Base-by-base conservation (phyloP, 352 stramenopile genomes). In the Pythium aphanidermatum region DNA sequence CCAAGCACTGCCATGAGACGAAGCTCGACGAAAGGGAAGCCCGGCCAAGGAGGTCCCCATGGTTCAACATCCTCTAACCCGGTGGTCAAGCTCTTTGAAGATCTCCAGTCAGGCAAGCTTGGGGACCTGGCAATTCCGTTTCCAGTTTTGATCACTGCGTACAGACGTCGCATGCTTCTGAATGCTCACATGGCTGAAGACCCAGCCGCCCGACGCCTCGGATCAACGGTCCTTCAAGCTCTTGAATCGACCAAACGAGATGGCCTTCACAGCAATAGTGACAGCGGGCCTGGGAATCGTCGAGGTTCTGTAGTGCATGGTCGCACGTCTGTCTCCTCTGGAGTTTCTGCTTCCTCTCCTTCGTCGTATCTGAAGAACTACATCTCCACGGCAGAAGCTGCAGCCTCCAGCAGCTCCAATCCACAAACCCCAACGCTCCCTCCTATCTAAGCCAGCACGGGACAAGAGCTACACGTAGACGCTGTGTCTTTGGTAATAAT, bases 121-220 rank as follows among this genome's bases (percentile, higher is more conserved):
- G 81, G 81, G 0, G 77, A 92, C 55, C 45, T 89, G 16, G 65
- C 71, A 13, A 70, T 89, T 23, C 74, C 73, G 6, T 90, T 92
- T 24, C 75, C 81, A 1, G 67, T 86, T 16, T 60, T 90, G 20
- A 91, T 91, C 62, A 87, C 75, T 3, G 81, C 81, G 10, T 90
- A 89, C 24, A 60, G 81, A 8, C 61, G 81, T 4, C 72, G 76
- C 3, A 89, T 92, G 79, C 61, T 89, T 8, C 55, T 92, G n/a
- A 83, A 88, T 30, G 79, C 79, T 0, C 79, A 92, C 67, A 92
- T 92, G 79, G 68, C 76, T 9, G 74, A 77, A 10, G 78, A 87
- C 39, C 47, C 70, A 0, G 55, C 66, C 2, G 55, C 71, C 12
- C 65, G 79, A 45, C 64, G 65, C 33, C 60, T 70, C 5, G 55